Percentiles rank a stretch among this genome's conserved stretches.
Evolutionary conservation across 306 rosid species (phyloP).

Genomic region (Medicago truncatula): MtrunA17r5.0-ANR NC_053048.1:30736001-30736500

Average conservation of each 20-base stretch:
- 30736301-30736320: neutral
- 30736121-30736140: neutral
- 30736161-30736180: neutral
- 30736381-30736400: neutral
- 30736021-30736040: neutral
- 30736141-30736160: neutral
- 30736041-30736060: neutral
- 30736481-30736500: neutral
- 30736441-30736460: neutral
- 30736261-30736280: neutral
- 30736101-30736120: constrained; percentile 10
- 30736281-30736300: neutral
- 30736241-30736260: neutral
- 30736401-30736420: neutral
- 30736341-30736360: neutral
- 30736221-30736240: neutral
- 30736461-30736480: rapidly evolving
- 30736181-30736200: neutral
- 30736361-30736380: neutral
- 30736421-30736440: neutral
- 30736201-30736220: neutral
- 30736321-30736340: neutral
- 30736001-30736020: neutral
- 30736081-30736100: neutral
- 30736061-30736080: rapidly evolving